Base-by-base conservation (phyloP, 169 alveolate species). In the Besnoitia besnoiti region DNA sequence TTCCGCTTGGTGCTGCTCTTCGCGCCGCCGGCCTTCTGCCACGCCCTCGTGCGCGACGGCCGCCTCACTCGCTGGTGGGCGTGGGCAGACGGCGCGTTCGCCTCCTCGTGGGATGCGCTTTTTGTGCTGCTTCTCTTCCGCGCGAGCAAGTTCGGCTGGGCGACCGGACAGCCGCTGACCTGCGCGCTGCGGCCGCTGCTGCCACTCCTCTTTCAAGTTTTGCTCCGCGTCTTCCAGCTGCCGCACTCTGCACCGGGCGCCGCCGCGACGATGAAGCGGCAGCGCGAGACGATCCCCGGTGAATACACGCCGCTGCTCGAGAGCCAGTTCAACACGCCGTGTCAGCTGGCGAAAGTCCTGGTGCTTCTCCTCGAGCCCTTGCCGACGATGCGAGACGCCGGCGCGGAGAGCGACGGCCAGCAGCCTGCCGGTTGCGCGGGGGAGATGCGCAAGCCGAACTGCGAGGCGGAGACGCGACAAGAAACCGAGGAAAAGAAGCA, bases 111-210 rank as follows among this genome's bases (percentile, higher is more conserved):
- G 93, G 93, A 89, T 47, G n/a, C 76, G n/a, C 51, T 79, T 39
- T 89, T 59, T 27, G 30, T 47, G 51, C 61, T 27, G 5, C 50
- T 44, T 14, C 80, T 89, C 33, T 55, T 19, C 76, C 59, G 89
- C 40, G 93, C 85, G 14, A 27, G 55, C 84, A 89, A 89, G 80
- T 42, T 0, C 40, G 93, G 93, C 37, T 89, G 93, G 93, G 93
- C 89, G 10, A 67, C 84, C 27, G 93, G 89, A 16, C 82, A 30
- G 44, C 93, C 93, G 44, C 55, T 89, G 40, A 30, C 49, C 35
- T 59, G 75, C 49, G 4, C 7, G 24, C 77, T 89, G 37, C 82
- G 89, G 33, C 93, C 89, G 30, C 55, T 50, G 5, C 88, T 89
- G 51, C 93, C 93, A 33, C 33, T 61, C 51, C 55, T 88, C 42